Evolutionary conservation across 371 early-diverging fungal species (phyloP).

Genomic region (Mortierella sp.): DNA sequence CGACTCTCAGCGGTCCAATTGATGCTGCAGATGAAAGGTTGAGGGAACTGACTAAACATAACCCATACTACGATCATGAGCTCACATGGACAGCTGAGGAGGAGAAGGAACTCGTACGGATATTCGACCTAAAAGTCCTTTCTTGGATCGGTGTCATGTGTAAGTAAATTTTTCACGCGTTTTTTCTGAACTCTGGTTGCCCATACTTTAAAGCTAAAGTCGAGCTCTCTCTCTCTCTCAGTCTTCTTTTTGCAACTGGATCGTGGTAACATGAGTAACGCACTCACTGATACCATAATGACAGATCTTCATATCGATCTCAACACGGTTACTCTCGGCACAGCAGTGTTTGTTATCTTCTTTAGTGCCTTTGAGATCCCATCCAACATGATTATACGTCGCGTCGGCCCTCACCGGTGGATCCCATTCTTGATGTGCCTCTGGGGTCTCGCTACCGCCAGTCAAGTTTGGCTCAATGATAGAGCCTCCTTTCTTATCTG

Average conservation of each 20-base stretch:
- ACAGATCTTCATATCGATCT: slow-evolving; percentile 55
- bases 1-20: slow-evolving; percentile 19
- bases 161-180: slow-evolving; percentile 9
- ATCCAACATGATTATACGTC: slow-evolving; percentile 65
- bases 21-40: slow-evolving; percentile 24
- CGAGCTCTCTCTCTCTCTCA: not conserved
- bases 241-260: slow-evolving; percentile 59
- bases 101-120: slow-evolving; percentile 53
- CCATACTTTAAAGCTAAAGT: too few relatives aligned
- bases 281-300: slow-evolving; percentile 59
- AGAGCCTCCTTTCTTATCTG: slow-evolving; percentile 50
- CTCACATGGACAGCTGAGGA: slow-evolving; percentile 56
- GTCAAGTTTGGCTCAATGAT: slow-evolving; percentile 56
- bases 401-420: slow-evolving; percentile 68
- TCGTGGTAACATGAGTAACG: slow-evolving; percentile 60
- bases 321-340: slow-evolving; percentile 58
- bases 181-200: too few relatives aligned
- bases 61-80: slow-evolving; percentile 47
- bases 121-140: slow-evolving; percentile 47
- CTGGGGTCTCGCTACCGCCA: slow-evolving; percentile 73
- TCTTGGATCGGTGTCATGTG: slow-evolving; percentile 57
- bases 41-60: slow-evolving; percentile 21
- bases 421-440: slow-evolving; percentile 70
- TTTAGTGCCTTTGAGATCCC: slow-evolving; percentile 61
- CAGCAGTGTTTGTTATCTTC: slow-evolving; percentile 53